Evolutionary conservation across 495 filamentous ascomycete genomes (phyloP).

Genomic region (Neurospora sp.): DNA sequence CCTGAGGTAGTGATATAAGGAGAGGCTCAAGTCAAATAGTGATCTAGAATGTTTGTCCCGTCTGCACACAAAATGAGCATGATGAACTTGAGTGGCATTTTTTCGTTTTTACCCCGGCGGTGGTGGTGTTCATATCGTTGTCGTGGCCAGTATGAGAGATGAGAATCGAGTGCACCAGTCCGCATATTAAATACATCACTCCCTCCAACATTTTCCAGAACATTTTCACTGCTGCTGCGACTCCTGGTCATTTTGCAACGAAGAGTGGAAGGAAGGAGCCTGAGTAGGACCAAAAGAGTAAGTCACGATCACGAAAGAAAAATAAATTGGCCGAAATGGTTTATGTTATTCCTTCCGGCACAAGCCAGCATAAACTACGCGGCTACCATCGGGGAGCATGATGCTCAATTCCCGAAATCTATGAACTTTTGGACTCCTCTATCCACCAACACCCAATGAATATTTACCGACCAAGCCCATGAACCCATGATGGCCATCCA

Average conservation of each 20-base stretch:
- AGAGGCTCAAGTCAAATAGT: not conserved
- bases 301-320: not conserved
- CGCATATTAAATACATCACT: not conserved
- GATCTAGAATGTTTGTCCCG: not conserved
- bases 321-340: not conserved
- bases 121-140: not conserved
- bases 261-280: not conserved
- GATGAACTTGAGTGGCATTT: not conserved
- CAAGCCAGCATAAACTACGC: not conserved
- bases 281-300: not conserved
- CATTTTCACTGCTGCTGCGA: not conserved
- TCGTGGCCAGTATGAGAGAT: not conserved
- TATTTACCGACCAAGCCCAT: not conserved
- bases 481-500: too few species aligned
- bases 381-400: not conserved
- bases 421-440: not conserved
- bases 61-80: not conserved
- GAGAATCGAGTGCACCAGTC: not conserved
- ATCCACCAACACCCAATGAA: not conserved
- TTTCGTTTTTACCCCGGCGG: not conserved
- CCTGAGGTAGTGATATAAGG: not conserved
- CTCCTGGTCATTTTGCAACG: not conserved
- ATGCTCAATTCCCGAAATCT: not conserved
- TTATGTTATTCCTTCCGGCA: not conserved
- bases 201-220: not conserved